phyloP scores from a whole-genome alignment of 345 rosid species.

The Salix dunnii region DNA sequence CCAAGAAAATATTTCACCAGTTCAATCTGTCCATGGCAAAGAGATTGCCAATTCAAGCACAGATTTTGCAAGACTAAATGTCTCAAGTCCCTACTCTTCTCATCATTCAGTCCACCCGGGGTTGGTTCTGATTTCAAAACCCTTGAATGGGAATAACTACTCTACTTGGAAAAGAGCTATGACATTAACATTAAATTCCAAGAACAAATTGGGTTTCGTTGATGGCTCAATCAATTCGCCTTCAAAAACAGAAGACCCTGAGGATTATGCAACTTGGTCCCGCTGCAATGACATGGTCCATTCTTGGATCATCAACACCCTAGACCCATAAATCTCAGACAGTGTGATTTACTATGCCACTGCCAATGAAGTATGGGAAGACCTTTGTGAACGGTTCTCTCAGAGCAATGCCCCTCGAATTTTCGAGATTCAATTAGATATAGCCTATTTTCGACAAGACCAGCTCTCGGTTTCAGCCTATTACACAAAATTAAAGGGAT shows the following conservation, averaged over 20 bases:
- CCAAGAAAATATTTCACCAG: too few species aligned
- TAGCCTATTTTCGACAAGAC: too few species aligned
- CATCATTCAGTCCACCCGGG: too few species aligned
- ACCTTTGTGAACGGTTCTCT: too few species aligned
- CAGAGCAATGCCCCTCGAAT: too few species aligned
- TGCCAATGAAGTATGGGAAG: background rate
- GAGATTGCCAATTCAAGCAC: too few species aligned
- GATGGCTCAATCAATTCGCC: background rate
- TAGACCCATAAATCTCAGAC: background rate
- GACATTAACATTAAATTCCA: background rate
- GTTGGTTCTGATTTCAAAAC: too few species aligned
- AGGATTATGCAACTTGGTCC: background rate
- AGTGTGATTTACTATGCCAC: background rate
- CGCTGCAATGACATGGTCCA: background rate
- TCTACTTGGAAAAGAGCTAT: background rate
- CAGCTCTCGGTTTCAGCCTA: background rate
- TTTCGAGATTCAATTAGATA: too few species aligned
- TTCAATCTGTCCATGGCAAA: too few species aligned
- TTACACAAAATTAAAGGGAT: background rate
- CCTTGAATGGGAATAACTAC: too few species aligned
- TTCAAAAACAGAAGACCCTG: background rate
- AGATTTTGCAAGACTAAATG: too few species aligned
- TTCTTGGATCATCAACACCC: background rate
- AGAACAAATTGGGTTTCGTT: background rate
- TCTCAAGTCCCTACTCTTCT: too few species aligned